Conservation (phyloP, 139 green algal species). For the Chlamydomonas eustigma region DNA sequence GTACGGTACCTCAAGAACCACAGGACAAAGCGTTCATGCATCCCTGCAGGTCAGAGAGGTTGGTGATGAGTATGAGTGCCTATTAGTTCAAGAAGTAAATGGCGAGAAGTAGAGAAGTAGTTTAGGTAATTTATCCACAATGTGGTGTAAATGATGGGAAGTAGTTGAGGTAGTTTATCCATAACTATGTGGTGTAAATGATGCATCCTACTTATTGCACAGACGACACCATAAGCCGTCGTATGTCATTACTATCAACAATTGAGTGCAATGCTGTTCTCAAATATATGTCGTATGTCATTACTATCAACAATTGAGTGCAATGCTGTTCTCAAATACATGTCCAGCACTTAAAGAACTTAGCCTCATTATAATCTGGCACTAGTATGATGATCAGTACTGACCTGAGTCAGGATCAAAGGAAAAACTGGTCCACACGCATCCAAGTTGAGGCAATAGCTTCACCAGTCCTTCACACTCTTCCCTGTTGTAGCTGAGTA, state of each 20-base stretch:
- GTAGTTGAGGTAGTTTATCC: no score
- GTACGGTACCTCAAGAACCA: not conserved
- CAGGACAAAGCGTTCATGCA: not conserved
- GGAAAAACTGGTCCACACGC: not conserved
- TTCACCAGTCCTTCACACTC: not conserved
- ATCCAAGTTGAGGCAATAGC: not conserved
- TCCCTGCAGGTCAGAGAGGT: not conserved
- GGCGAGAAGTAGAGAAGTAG: not conserved
- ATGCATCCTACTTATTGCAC: no score
- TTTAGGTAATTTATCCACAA: no score
- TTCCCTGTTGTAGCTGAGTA: constrained; percentile 1
- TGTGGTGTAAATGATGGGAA: no score
- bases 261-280: not conserved
- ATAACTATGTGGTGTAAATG: no score
- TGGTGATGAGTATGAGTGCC: not conserved
- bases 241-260: not conserved
- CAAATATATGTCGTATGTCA: not conserved
- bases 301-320: not conserved
- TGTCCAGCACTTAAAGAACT: not conserved
- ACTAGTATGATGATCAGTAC: not conserved
- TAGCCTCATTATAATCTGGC: no score
- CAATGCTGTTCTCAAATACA: not conserved
- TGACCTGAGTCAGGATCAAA: not conserved
- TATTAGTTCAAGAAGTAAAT: not conserved
- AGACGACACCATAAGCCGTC: not conserved